Evolutionary conservation across 495 filamentous ascomycete genomes (phyloP).

Genomic region (Recurvomyces mirabilis): DNA sequence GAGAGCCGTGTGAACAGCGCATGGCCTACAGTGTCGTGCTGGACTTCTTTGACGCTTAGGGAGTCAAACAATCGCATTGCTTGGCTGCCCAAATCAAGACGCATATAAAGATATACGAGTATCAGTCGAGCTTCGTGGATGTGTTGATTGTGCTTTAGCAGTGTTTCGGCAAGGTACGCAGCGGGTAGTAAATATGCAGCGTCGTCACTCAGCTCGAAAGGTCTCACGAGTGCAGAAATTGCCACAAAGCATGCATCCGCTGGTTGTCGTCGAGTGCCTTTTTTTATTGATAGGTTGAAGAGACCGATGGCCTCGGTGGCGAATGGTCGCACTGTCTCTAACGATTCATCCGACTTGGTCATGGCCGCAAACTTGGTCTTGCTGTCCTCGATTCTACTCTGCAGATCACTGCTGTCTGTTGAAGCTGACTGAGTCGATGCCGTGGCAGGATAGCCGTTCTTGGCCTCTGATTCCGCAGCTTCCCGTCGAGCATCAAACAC

Average conservation of each 20-base stretch:
- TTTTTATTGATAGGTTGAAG: slow-evolving; percentile 4
- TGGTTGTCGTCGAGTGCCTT: neutral
- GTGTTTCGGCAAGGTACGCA: slow-evolving; percentile 6
- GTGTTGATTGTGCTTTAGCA: slow-evolving; percentile 11
- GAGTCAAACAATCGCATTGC: slow-evolving; percentile 15
- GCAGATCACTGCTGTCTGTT: neutral
- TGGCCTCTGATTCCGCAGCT: neutral
- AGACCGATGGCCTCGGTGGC: slow-evolving; percentile 9
- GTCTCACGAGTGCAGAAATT: slow-evolving; percentile 13
- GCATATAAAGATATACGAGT: slow-evolving; percentile 18
- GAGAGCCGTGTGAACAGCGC: slow-evolving; percentile 20
- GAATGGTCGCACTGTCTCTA: slow-evolving; percentile 3
- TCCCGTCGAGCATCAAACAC: slow-evolving; percentile 11
- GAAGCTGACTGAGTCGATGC: neutral
- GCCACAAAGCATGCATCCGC: slow-evolving; percentile 14
- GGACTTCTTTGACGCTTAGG: slow-evolving; percentile 19
- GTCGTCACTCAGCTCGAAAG: slow-evolving; percentile 2
- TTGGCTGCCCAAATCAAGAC: slow-evolving; percentile 17
- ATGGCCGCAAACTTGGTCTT: slow-evolving; percentile 2
- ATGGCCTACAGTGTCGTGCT: slow-evolving; percentile 21
- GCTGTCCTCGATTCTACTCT: neutral
- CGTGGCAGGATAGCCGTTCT: neutral
- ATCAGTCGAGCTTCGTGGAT: slow-evolving; percentile 15
- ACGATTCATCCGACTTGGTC: neutral
- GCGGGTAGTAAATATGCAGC: slow-evolving; percentile 11